A percentile compares a stretch with the other conserved stretches of the same genome.
Conservation (phyloP, 1,284 basidiomycete species). For the Pseudozyma flocculosa region DNA sequence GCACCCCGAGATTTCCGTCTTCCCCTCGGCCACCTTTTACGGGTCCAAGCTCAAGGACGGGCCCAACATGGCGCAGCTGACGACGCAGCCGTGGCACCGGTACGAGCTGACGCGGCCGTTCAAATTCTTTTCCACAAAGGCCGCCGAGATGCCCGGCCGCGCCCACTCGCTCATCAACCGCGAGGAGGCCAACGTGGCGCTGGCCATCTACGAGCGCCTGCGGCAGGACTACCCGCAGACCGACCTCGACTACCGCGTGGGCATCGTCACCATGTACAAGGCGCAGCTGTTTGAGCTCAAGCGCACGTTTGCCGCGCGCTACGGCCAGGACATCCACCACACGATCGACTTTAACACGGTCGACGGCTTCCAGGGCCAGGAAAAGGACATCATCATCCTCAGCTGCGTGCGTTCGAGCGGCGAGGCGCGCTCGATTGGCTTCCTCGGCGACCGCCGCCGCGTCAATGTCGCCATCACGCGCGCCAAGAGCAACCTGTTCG, state of each 20-base stretch:
- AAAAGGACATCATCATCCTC: conserved; percentile 99
- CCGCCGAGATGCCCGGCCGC: conserved; percentile 65
- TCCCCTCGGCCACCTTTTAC: conserved; percentile 91
- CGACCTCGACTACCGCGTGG: conserved; percentile 76
- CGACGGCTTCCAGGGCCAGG: conserved; percentile 98
- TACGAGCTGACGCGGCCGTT: conserved; percentile 81
- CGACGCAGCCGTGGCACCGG: conserved; percentile 80
- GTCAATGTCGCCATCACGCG: conserved; percentile 91
- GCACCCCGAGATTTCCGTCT: conserved; percentile 90
- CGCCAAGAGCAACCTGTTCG: conserved; percentile 88
- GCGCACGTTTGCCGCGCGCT: conserved; percentile 70
- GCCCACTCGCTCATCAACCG: conserved; percentile 78
- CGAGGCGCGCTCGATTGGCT: conserved; percentile 67
- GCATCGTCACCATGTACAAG: conserved; percentile 92
- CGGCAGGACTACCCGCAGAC: conserved; percentile 63
- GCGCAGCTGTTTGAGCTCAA: conserved; percentile 82
- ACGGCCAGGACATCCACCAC: conserved; percentile 68
- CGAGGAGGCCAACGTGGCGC: conserved; percentile 74
- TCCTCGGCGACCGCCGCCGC: conserved; percentile 60
- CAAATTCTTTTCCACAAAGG: conserved; percentile 68
- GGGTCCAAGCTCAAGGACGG: conserved; percentile 78
- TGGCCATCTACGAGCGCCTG: conserved; percentile 76
- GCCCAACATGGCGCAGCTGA: conserved; percentile 81
- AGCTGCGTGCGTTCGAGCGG: conserved; percentile 86
- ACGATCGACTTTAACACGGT: conserved; percentile 95